A percentile compares a stretch with the other conserved stretches of the same genome.
Conservation (phyloP, 768 basidiomycete species). For the Neoboletus brunneissimus region DNA sequence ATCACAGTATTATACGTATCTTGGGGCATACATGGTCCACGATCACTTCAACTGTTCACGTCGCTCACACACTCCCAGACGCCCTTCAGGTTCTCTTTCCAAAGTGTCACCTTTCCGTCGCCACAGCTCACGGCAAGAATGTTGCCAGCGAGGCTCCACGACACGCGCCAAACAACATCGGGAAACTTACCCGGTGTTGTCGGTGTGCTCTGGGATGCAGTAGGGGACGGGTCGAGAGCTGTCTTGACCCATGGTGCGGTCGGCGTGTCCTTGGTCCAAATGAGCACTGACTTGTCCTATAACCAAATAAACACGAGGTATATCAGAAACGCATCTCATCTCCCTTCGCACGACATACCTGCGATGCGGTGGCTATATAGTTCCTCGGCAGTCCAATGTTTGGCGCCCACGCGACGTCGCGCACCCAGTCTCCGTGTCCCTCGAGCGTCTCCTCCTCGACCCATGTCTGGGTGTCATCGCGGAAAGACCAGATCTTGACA, state of each 20-base stretch:
- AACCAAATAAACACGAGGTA: neutral
- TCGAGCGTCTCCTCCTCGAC: conserved; percentile 86
- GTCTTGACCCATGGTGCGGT: conserved; percentile 77
- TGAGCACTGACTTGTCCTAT: conserved; percentile 80
- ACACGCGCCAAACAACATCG: conserved; percentile 98
- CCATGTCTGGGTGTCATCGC: conserved; percentile 87
- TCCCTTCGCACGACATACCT: conserved; percentile 41
- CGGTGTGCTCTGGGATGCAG: conserved; percentile 42
- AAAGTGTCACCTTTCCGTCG: conserved; percentile 95
- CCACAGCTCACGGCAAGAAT: conserved; percentile 95
- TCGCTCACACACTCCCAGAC: conserved; percentile 97
- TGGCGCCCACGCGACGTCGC: conserved; percentile 99
- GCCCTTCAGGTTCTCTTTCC: conserved; percentile 98
- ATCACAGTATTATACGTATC: neutral
- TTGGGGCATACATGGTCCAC: neutral
- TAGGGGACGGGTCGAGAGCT: conserved; percentile 67
- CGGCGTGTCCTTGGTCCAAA: conserved; percentile 86
- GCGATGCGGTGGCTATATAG: conserved; percentile 95
- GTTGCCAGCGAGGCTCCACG: conserved; percentile 96
- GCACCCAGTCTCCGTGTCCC: conserved; percentile 96
- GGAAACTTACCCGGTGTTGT: conserved; percentile 77
- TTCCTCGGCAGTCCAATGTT: conserved; percentile 92
- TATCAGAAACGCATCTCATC: neutral
- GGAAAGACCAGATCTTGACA: conserved; percentile 91
- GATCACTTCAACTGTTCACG: conserved; percentile 67